phyloP scores from a whole-genome alignment of 2,329 filamentous ascomycete genomes.

The Ophiostoma pallidulum region DNA sequence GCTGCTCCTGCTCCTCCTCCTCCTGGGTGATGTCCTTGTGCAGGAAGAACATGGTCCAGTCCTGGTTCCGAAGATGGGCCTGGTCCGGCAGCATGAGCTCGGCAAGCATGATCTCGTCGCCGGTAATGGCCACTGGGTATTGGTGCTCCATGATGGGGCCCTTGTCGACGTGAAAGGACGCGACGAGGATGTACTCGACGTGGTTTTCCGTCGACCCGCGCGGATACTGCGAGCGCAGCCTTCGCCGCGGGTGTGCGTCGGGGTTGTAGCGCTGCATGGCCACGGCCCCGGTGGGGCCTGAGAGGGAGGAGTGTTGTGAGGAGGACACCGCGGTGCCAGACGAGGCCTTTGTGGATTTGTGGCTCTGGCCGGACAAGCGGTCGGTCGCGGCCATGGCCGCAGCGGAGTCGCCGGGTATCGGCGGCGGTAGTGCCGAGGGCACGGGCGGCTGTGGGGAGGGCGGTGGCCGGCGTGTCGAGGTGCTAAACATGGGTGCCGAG shows the following conservation, averaged over 20 bases:
- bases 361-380: slow-evolving; percentile 49
- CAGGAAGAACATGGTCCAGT: slow-evolving; percentile 98
- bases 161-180: slow-evolving; percentile 92
- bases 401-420: slow-evolving; percentile 41
- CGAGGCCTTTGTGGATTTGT: slow-evolving; percentile 48
- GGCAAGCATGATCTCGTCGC: slow-evolving; percentile 95
- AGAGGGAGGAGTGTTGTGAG: slow-evolving; percentile 52
- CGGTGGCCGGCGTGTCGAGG: slow-evolving; percentile 36
- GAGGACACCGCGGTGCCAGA: slow-evolving; percentile 42
- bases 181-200: slow-evolving; percentile 97
- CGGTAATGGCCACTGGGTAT: slow-evolving; percentile 87
- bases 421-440: slow-evolving; percentile 33
- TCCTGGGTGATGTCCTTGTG: slow-evolving; percentile 87
- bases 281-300: slow-evolving; percentile 23
- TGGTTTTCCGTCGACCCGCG: slow-evolving; percentile 72
- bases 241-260: slow-evolving; percentile 42
- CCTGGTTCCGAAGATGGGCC: slow-evolving; percentile 85
- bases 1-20: slow-evolving; percentile 65
- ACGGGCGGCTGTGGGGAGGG: slow-evolving; percentile 43
- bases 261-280: slow-evolving; percentile 39
- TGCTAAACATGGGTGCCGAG: slow-evolving; percentile 48
- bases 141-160: slow-evolving; percentile 98
- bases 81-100: slow-evolving; percentile 98
- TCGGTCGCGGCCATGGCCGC: slow-evolving; percentile 37
- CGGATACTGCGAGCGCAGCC: slow-evolving; percentile 65